phyloP scores from a whole-genome alignment of 2,329 filamentous ascomycete genomes.

The Dothistroma pini region DNA sequence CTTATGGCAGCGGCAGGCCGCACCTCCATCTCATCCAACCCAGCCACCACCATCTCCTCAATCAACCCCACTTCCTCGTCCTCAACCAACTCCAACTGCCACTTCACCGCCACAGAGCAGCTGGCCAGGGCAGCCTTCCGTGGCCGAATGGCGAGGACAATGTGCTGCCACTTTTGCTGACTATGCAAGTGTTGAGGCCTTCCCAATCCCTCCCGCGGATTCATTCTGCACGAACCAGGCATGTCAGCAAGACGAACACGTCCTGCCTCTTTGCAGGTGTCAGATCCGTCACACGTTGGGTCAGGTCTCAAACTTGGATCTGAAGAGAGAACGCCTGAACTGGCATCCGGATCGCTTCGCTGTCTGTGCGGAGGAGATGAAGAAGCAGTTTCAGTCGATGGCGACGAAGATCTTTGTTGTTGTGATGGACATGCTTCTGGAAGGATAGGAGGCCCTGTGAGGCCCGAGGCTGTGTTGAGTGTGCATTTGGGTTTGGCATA shows the following conservation, averaged over 20 bases:
- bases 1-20: background rate
- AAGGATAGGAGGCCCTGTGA: background rate
- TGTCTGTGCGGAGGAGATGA: background rate
- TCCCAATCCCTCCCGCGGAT: background rate
- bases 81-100: background rate
- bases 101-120: background rate
- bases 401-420: constrained; percentile 16
- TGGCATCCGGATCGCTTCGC: constrained; percentile 15
- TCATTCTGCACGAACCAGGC: background rate
- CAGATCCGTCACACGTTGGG: background rate
- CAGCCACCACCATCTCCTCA: background rate
- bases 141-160: background rate
- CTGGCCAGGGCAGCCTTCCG: background rate
- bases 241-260: background rate
- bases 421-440: constrained; percentile 5
- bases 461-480: too few relatives aligned
- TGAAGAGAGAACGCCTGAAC: background rate
- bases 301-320: background rate
- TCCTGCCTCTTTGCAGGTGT: background rate
- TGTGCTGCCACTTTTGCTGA: background rate
- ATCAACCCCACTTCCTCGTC: background rate
- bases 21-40: background rate
- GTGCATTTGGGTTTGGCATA: too few relatives aligned
- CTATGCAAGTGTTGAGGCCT: background rate
- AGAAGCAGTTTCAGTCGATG: constrained; percentile 10